A percentile compares a stretch with the other conserved stretches of the same genome.
Evolutionary conservation across 2,329 filamentous ascomycete genomes (phyloP).

Genomic region (Xylariaceae sp.): DNA sequence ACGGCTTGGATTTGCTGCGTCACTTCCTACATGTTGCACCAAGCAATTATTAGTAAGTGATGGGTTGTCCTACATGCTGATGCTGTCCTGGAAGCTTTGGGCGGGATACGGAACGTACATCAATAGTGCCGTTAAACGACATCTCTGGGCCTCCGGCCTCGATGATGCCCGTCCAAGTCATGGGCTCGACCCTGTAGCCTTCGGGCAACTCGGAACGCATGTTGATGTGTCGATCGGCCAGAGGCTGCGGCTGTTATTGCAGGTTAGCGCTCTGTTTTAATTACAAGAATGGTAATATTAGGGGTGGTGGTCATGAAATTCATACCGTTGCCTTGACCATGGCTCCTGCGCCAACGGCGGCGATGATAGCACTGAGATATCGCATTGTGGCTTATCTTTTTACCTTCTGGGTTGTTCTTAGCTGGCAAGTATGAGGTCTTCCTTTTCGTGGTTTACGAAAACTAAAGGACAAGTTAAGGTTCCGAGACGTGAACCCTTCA

Average conservation of each 20-base stretch:
- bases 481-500: too few relatives aligned
- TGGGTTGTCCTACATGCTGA: too few relatives aligned
- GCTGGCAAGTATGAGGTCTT: background rate
- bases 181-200: conserved; percentile 19
- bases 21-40: background rate
- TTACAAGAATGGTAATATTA: too few relatives aligned
- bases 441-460: background rate
- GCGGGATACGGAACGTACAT: background rate
- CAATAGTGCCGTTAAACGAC: background rate
- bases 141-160: conserved; percentile 9
- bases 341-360: background rate
- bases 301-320: background rate
- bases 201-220: background rate
- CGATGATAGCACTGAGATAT: background rate
- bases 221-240: background rate
- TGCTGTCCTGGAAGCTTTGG: conserved; percentile 3
- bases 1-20: background rate
- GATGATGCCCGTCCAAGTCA: conserved; percentile 22
- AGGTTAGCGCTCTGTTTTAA: background rate
- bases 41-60: background rate
- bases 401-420: background rate
- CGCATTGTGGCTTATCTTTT: background rate
- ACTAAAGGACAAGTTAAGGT: too few relatives aligned
- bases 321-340: background rate
- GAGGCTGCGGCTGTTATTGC: background rate